phyloP scores from a whole-genome alignment of 495 filamentous ascomycete genomes.

The Hyphodiscus hymeniophilus region DNA sequence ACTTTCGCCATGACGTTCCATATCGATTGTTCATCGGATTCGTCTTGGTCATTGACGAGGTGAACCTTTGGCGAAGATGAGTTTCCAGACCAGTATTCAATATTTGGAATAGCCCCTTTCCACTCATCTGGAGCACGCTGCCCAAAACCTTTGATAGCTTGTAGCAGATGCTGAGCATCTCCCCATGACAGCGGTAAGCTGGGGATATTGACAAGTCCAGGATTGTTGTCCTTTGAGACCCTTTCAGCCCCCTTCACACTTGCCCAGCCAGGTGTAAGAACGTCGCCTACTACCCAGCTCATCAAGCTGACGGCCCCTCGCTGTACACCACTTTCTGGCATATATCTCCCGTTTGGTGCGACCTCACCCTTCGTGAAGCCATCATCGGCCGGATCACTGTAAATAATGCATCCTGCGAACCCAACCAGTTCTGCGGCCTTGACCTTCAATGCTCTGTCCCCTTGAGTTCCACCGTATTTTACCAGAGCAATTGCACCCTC shows the following conservation, averaged over 20 bases:
- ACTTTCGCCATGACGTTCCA: constrained; percentile 87
- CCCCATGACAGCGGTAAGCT: constrained; percentile 83
- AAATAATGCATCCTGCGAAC: constrained; percentile 81
- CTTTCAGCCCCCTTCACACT: constrained; percentile 62
- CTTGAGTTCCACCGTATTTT: constrained; percentile 66
- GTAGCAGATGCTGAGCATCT: constrained; percentile 74
- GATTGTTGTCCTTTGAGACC: constrained; percentile 58
- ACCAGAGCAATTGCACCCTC: constrained; percentile 79
- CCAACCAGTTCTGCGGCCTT: constrained; percentile 83
- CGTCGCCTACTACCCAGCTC: constrained; percentile 79
- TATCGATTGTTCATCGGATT: constrained; percentile 71
- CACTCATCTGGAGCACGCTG: constrained; percentile 61
- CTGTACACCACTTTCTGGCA: constrained; percentile 75
- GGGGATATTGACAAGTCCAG: constrained; percentile 72
- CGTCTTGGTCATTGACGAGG: constrained; percentile 84
- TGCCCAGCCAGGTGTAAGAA: constrained; percentile 79
- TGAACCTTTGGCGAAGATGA: constrained; percentile 65
- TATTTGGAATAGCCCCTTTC: constrained; percentile 64
- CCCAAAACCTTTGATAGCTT: constrained; percentile 70
- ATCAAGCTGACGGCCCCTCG: constrained; percentile 75
- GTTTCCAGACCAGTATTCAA: constrained; percentile 74
- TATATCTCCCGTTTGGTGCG: constrained; percentile 66
- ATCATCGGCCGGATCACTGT: constrained; percentile 79
- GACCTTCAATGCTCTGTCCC: constrained; percentile 69
- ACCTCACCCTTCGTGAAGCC: constrained; percentile 60